Evolutionary conservation across 805 yeast genomes (phyloP), one percentile per base, ranked within the genome.

Genomic region (Schwanniomyces yamadae): DNA sequence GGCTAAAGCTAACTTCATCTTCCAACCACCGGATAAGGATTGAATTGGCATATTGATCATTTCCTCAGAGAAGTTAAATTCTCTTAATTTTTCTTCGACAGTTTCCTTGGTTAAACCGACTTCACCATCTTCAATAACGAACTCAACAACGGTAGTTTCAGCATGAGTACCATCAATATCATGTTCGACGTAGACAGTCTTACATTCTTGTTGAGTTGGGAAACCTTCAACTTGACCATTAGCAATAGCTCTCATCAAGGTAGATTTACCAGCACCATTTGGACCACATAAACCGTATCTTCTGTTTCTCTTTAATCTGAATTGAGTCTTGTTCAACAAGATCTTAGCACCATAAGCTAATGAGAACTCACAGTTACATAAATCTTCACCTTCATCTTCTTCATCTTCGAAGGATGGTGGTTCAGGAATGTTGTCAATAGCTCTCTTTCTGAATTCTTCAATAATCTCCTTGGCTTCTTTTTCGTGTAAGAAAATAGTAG

Each of bases 301-400:
- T 78, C 97, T 90, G 77, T 85, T 93, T 80, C 96, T 84, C 89
- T 88, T 89, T 69, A 93, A 84, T 77, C 99, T 89, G 70, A 93
- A 82, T 78, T 91, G 97, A 57, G 99, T 93, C 77, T 93, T 91
- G 91, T 93, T 93, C 74, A 93, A 88, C 77, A 93, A 81, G 80
- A 93, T 93, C 87, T 93, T 93, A 64, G 99, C 99, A 91, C 99
- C 99, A 75, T 93, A 93, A 71, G 99, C 99, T 63, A 93, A 81
- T 45, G 99, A 93, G 90, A 93, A 93, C 83, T 93, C 99, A 85
- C 98, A 91, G 95, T 93, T 93, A 84, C 99, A 93, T 66, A 93
- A 80, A 69, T 93, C 98, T 79, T 93, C 98, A 77, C 98, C 99
- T 67, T 93, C 98, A 66, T 89, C 97, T 66, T 84, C 93, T 72